phyloP scores from a whole-genome alignment of 1,284 basidiomycete species.

The Sphaerobolus stellatus region DNA sequence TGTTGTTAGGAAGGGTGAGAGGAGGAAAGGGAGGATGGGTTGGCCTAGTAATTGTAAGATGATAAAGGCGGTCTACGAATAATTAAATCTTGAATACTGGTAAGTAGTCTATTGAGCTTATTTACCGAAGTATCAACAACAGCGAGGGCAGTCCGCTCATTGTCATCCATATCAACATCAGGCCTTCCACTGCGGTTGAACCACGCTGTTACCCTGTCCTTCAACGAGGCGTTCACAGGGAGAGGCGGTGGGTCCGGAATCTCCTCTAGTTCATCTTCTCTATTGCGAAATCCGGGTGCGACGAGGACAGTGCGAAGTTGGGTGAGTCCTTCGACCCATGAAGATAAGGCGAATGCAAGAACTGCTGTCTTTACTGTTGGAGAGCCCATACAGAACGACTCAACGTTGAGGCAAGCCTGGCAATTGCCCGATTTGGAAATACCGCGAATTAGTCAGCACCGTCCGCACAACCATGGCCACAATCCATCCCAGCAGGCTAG shows the following conservation, averaged over 20 bases:
- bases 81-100: neutral
- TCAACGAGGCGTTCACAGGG: conserved; percentile 6
- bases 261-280: conserved; percentile 6
- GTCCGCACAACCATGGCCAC: conserved; percentile 47
- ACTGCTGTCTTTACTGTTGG: conserved; percentile 4
- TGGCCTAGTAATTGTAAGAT: conserved; percentile 22
- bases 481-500: conserved; percentile 62
- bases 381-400: neutral
- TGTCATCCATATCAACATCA: conserved; percentile 18
- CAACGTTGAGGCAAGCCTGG: neutral
- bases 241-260: conserved; percentile 1
- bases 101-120: neutral
- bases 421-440: too few species aligned
- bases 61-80: conserved; percentile 24
- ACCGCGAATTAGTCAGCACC: too few species aligned
- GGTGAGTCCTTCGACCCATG: conserved; percentile 26
- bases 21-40: conserved; percentile 23
- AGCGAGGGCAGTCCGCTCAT: conserved; percentile 17
- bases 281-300: conserved; percentile 12
- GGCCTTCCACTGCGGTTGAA: conserved; percentile 12
- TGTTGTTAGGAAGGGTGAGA: conserved; percentile 22
- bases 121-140: conserved; percentile 20
- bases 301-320: conserved; percentile 19
- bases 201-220: conserved; percentile 15
- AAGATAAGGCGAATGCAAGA: conserved; percentile 18